These are phyloP conservation scores for Exserohilum rostratum DNA, from an alignment of 2,329 filamentous ascomycete genomes.

Conservation along the genomic window DNA sequence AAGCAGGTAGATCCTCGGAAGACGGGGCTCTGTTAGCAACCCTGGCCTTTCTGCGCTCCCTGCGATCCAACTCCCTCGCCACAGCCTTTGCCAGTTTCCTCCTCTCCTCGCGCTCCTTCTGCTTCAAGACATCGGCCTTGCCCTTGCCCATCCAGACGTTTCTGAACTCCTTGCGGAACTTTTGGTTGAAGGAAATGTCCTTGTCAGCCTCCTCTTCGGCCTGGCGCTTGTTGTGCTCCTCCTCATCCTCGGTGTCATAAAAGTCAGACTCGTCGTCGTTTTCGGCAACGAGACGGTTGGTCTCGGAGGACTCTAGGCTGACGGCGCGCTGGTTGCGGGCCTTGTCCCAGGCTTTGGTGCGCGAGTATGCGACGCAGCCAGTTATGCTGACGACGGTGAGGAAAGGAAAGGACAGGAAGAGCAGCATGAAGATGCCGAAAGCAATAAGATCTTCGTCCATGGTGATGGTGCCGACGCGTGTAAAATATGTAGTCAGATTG, in stretches of 20 bases:
- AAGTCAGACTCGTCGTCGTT: conserved; percentile 29
- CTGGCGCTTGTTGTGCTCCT: conserved; percentile 36
- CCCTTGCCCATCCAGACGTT: conserved; percentile 40
- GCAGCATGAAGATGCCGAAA: conserved; percentile 29
- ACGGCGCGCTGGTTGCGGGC: conserved; percentile 31
- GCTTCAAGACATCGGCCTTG: conserved; percentile 31
- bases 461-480: not conserved
- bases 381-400: conserved; percentile 30
- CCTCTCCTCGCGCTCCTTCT: conserved; percentile 40
- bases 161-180: conserved; percentile 39
- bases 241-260: conserved; percentile 41
- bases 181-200: conserved; percentile 36
- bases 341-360: conserved; percentile 43
- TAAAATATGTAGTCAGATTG: not conserved
- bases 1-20: conserved; percentile 30
- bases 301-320: conserved; percentile 31
- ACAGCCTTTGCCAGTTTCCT: conserved; percentile 41
- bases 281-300: conserved; percentile 19
- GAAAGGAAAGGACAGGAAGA: conserved; percentile 34
- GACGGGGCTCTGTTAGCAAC: conserved; percentile 23
- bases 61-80: conserved; percentile 35
- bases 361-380: conserved; percentile 34
- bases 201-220: conserved; percentile 37
- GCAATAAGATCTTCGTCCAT: conserved; percentile 42
- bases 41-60: conserved; percentile 33